phyloP scores from a whole-genome alignment of 768 basidiomycete species.

The Erythrobasidium yunnanense region DNA sequence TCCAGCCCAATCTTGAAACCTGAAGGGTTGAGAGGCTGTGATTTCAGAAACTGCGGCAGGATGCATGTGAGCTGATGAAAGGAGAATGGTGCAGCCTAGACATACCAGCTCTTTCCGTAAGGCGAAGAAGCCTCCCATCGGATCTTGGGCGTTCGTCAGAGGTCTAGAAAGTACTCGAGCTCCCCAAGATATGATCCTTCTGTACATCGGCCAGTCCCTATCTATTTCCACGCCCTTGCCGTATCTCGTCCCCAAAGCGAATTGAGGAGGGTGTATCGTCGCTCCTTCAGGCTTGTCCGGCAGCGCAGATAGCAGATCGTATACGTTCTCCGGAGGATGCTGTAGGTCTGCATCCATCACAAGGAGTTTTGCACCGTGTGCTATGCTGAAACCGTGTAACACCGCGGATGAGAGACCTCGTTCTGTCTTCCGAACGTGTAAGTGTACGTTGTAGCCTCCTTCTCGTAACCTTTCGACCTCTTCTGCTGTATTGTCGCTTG shows the following conservation, averaged over 20 bases:
- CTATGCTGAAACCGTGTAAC: conserved; percentile 35
- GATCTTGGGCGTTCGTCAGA: conserved; percentile 37
- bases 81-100: not conserved
- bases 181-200: conserved; percentile 37
- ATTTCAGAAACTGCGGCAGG: conserved; percentile 30
- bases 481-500: conserved; percentile 34
- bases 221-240: conserved; percentile 37
- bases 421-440: conserved; percentile 33
- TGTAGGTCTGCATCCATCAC: conserved; percentile 40
- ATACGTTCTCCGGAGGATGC: conserved; percentile 36
- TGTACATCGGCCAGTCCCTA: conserved; percentile 37
- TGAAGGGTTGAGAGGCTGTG: conserved; percentile 36
- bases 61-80: not conserved
- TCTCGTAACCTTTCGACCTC: conserved; percentile 28
- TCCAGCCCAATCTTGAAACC: conserved; percentile 40
- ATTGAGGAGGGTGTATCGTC: not conserved
- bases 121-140: conserved; percentile 39
- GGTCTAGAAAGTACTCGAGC: conserved; percentile 36
- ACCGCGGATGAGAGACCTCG: conserved; percentile 37
- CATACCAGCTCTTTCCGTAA: conserved; percentile 37
- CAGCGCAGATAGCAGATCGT: conserved; percentile 32
- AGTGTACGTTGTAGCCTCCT: conserved; percentile 35
- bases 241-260: conserved; percentile 38
- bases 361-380: conserved; percentile 33
- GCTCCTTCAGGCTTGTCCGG: not conserved